These are phyloP conservation scores for Suillus subaureus DNA, from an alignment of 768 basidiomycete genomes.

Conservation along the genomic window DNA sequence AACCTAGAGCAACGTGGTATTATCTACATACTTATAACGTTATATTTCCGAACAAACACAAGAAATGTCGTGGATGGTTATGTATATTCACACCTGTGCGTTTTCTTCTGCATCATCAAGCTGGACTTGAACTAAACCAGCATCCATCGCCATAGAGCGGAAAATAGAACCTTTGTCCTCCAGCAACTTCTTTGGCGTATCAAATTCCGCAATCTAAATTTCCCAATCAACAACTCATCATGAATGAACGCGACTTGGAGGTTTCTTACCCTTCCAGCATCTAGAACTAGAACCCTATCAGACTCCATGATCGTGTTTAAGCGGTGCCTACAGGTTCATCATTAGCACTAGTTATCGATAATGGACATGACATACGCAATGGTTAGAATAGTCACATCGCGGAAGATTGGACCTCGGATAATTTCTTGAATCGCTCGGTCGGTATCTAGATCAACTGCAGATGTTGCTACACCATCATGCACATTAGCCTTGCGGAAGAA, in stretches of 20 bases:
- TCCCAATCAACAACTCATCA: not conserved
- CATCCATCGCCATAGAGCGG: constrained; percentile 65
- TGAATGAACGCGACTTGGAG: not conserved
- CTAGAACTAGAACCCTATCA: constrained; percentile 80
- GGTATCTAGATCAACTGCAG: constrained; percentile 89
- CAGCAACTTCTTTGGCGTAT: constrained; percentile 66
- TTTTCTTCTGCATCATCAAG: constrained; percentile 2
- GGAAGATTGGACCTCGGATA: constrained; percentile 78
- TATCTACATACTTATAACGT: not conserved
- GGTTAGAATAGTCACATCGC: constrained; percentile 79
- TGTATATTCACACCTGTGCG: not conserved
- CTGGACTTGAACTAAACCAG: constrained; percentile 43
- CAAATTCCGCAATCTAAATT: constrained; percentile 72
- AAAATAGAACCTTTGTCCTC: constrained; percentile 58
- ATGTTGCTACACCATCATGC: constrained; percentile 58
- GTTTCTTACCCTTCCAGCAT: constrained; percentile 62
- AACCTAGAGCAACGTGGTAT: not conserved
- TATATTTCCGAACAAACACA: no score
- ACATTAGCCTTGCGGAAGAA: not conserved
- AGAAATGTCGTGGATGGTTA: not conserved
- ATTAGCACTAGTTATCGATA: constrained; percentile 1
- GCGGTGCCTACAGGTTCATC: constrained; percentile 53
- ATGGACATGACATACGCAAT: constrained; percentile 62
- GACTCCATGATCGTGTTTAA: constrained; percentile 85
- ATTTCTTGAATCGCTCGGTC: constrained; percentile 89